These are phyloP conservation scores for Ambrosia trifida DNA, from an alignment of 129 eudicot genomes.

Conservation along the genomic window DNA sequence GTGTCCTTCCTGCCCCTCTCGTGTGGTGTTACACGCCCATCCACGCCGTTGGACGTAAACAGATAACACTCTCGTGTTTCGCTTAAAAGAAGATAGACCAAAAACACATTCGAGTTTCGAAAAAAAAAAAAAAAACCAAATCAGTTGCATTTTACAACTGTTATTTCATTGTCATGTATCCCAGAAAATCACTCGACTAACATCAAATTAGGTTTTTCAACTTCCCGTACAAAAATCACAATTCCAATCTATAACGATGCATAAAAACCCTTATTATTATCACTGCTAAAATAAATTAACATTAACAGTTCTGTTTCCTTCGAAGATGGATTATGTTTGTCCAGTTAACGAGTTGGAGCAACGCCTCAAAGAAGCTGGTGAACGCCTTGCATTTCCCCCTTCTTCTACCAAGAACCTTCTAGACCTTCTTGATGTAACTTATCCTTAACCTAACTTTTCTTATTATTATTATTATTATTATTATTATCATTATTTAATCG, in stretches of 20 bases:
- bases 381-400: conserved; percentile 36
- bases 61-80: too few species aligned
- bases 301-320: background rate
- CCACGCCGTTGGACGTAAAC: too few species aligned
- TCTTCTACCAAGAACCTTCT: conserved; percentile 33
- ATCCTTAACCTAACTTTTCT: background rate
- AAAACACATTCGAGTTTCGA: background rate
- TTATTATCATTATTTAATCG: too few species aligned
- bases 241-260: background rate
- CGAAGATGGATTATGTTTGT: conserved; percentile 22
- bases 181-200: background rate
- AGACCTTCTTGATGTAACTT: conserved; percentile 43
- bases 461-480: too few species aligned
- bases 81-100: too few species aligned
- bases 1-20: too few species aligned
- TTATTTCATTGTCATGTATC: background rate
- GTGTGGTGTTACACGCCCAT: too few species aligned
- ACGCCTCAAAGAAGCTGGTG: conserved; percentile 39
- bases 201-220: background rate
- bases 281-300: background rate
- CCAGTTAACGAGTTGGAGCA: conserved; percentile 30
- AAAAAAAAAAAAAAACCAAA: background rate
- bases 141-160: background rate
- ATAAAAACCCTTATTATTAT: conserved; percentile 12
- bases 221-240: too few species aligned